Base-by-base conservation (phyloP, 352 stramenopile genomes). In the Phytopythium montanum region DNA sequence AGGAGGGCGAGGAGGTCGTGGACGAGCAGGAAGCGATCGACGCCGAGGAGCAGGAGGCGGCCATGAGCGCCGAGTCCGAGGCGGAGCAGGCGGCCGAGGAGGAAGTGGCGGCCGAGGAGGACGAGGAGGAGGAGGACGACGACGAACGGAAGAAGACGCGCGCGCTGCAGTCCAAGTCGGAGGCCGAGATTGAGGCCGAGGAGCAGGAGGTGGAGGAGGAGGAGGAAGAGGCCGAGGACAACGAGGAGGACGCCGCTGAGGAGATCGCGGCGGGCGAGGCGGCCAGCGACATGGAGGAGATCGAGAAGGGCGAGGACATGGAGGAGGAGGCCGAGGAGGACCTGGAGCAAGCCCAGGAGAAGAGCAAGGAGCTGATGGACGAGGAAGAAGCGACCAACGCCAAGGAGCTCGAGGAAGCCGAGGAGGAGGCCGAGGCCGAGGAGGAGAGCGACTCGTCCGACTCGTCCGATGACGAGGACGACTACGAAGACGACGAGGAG, bases 111-210 rank as follows among this genome's bases (percentile, higher is more conserved):
- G 23, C 23, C 16, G 53, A 59, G 36, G 53, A 39, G 33, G 38
- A 54, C 12, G 54, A 57, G 4, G 52, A 61, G 25, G 55, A 64
- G 2, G 57, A 64, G 13, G 39, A 68, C 4, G 52, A 48, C 0
- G 52, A 49, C 0, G 52, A 59, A 2, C n/a, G 25, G n/a, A 31
- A 56, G 25, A 13, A 31, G 29, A n/a, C 23, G 28, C 53, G 53
- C 38, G 21, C 18, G 23, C 19, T 59, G 25, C 14, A 28, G 38
- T 59, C 53, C 2, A 59, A 59, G 53, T 26, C 13, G 2, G 53
- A 59, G 53, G n/a, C 38, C 2, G 38, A 50, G 34, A 50, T 59
- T 14, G 53, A 59, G 12, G 34, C 28, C 0, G 38, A 59, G 38
- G 34, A 48, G 18, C 36, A 48, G 34, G 53, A 50, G 19, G 39